Evolutionary conservation across 2,329 filamentous ascomycete species (phyloP).

Genomic region (Claviceps africana): DNA sequence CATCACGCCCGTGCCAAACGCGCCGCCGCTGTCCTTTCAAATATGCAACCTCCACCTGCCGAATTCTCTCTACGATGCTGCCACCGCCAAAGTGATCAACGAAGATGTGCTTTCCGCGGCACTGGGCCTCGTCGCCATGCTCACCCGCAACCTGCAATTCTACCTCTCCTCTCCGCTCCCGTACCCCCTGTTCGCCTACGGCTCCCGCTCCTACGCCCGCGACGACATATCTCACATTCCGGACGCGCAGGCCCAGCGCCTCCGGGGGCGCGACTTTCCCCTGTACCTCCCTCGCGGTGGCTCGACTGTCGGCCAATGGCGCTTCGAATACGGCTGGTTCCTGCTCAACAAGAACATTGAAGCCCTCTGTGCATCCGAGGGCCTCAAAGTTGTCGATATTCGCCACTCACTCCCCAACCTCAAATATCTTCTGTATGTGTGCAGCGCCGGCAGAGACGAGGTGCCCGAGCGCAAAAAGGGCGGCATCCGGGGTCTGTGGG

Average conservation of each 20-base stretch:
- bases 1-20: constrained; percentile 49
- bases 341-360: constrained; percentile 95
- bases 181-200: constrained; percentile 60
- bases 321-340: constrained; percentile 94
- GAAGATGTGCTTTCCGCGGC: constrained; percentile 68
- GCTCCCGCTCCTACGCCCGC: constrained; percentile 60
- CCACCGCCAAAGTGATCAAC: constrained; percentile 30
- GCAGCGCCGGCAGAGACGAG: constrained; percentile 60
- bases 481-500: constrained; percentile 45
- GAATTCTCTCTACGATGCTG: constrained; percentile 58
- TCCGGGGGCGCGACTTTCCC: constrained; percentile 55
- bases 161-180: constrained; percentile 70
- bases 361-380: constrained; percentile 46
- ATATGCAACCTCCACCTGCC: constrained; percentile 69
- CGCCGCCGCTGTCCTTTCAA: constrained; percentile 60
- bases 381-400: constrained; percentile 73
- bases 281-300: constrained; percentile 52
- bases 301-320: constrained; percentile 59
- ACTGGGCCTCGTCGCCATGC: constrained; percentile 63
- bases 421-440: constrained; percentile 82
- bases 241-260: constrained; percentile 32
- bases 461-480: constrained; percentile 47
- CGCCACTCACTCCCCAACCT: constrained; percentile 86
- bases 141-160: constrained; percentile 63
- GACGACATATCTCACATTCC: constrained; percentile 54